Evolutionary conservation across 345 rosid genomes (phyloP).

Genomic region (Aegle marmelos): DNA sequence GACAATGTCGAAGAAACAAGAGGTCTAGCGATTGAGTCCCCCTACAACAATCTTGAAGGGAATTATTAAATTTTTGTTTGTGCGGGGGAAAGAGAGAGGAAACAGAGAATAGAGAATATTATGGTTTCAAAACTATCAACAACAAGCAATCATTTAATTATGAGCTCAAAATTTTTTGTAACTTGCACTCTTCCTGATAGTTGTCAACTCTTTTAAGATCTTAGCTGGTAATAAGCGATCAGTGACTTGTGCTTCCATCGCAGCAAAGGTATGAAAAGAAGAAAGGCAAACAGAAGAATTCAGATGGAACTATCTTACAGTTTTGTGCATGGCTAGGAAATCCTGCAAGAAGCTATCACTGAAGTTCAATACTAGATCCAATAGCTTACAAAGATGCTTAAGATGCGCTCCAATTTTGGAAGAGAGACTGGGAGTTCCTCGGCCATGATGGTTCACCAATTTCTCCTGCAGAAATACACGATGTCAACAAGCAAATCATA

Average conservation of each 20-base stretch:
- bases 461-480: constrained; percentile 51
- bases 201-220: not conserved
- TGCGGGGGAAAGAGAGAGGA: not conserved
- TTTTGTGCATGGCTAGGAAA: constrained; percentile 64
- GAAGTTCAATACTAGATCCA: constrained; percentile 58
- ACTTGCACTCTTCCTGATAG: not conserved
- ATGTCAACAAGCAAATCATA: constrained; percentile 18
- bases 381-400: constrained; percentile 41
- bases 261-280: not conserved
- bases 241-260: not conserved
- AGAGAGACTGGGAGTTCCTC: constrained; percentile 25
- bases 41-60: not conserved
- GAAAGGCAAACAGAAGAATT: not conserved
- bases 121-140: not conserved
- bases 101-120: not conserved
- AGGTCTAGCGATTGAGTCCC: not conserved
- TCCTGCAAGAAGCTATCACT: constrained; percentile 60
- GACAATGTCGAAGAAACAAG: not conserved
- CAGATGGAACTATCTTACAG: constrained; percentile 37
- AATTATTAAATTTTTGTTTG: too few species aligned
- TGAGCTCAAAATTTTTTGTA: not conserved
- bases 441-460: constrained; percentile 36
- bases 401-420: constrained; percentile 43
- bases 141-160: not conserved
- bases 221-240: not conserved